Evolutionary conservation across 192 early-diverging fungal species (phyloP), one percentile per base, ranked within the genome.

Genomic region (Backusella liffmaniae): DNA sequence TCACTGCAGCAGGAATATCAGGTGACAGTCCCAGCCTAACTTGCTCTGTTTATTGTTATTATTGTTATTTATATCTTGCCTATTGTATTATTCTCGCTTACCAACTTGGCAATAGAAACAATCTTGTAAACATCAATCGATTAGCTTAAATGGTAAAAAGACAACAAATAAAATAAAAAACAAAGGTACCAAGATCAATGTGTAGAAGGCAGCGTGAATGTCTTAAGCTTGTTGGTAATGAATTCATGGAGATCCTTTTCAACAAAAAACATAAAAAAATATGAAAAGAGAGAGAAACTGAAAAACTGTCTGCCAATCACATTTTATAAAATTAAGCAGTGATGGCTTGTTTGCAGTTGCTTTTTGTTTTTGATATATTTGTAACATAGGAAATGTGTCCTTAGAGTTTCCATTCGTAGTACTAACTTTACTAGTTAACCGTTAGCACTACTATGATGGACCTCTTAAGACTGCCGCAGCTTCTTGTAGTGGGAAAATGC

Each of bases 91-190:
- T 16, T 36, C 21, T 3, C 41, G 84, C 84, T 87, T 89, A 90
- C 92, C 92, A 66, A 94, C 92, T 88, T 94, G 92, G 67, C 89
- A 90, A 81, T 90, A 94, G 81, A 92, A 94, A 72, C 92, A 94
- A 74, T 94, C 92, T 62, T 78, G 1, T 12, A 30, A n/a, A 66
- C 23, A 32, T 6, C 29, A 10, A 42, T 32, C n/a, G 15, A 18
- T 36, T 32, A 18, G 39, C 10, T 21, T n/a, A 69, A 30, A 16
- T 49, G 49, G 30, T 18, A 15, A 37, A 8, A 70, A 18, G 5
- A 32, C 5, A 44, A 35, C 46, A 4, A 18, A 42, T 16, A 29
- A 69, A 73, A 56, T 26, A 4, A 37, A 42, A 36, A 1, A 16
- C 13, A 18, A 30, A 67, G 74, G 30, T 84, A 86, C 86, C 87